Evolutionary conservation across 139 green algal genomes (phyloP).

Genomic region (Bryopsis sp.): DNA sequence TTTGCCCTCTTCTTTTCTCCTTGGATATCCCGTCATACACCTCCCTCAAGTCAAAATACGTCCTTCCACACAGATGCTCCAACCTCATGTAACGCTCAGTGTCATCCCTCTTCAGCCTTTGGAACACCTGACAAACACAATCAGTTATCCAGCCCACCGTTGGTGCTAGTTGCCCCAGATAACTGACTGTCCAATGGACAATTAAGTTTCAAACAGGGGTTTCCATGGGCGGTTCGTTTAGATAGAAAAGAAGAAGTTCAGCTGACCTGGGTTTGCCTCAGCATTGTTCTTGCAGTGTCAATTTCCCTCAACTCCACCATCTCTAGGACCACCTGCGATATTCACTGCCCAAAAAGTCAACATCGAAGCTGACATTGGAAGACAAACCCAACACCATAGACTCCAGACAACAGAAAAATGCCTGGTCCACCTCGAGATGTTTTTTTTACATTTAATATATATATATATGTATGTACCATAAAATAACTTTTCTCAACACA

Average conservation of each 20-base stretch:
- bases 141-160: too few relatives aligned
- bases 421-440: too few relatives aligned
- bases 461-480: too few relatives aligned
- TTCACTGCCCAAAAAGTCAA: neutral
- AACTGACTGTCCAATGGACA: too few relatives aligned
- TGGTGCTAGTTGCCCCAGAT: too few relatives aligned
- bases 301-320: conserved; percentile 90
- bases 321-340: conserved; percentile 81
- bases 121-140: conserved; percentile 42
- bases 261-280: conserved; percentile 74
- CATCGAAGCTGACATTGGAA: neutral
- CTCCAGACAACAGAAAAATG: too few relatives aligned
- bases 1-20: conserved; percentile 74
- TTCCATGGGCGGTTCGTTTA: too few relatives aligned
- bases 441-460: too few relatives aligned
- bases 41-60: conserved; percentile 75
- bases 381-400: too few relatives aligned
- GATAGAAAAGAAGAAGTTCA: too few relatives aligned
- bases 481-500: too few relatives aligned
- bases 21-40: conserved; percentile 50
- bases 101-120: conserved; percentile 72
- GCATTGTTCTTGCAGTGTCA: conserved; percentile 82
- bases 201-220: too few relatives aligned
- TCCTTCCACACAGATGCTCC: conserved; percentile 63
- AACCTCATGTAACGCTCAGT: conserved; percentile 73